These are phyloP conservation scores for Prunus davidiana DNA, from an alignment of 306 rosid species.

Conservation along the genomic window DNA sequence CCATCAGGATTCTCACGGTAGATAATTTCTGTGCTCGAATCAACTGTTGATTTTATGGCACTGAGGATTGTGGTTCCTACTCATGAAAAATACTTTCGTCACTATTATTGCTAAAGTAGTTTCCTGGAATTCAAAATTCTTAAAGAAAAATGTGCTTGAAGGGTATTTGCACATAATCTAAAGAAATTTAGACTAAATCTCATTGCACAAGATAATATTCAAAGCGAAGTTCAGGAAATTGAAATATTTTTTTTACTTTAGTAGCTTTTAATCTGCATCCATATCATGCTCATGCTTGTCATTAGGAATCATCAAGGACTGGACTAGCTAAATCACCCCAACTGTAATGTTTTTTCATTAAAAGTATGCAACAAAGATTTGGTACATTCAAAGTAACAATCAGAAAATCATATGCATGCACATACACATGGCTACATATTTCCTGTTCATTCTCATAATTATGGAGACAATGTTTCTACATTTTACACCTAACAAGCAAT, in stretches of 20 bases:
- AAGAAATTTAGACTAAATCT: neutral
- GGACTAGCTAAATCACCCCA: no score
- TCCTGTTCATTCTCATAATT: neutral
- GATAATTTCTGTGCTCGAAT: slow-evolving; percentile 61
- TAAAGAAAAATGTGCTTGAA: neutral
- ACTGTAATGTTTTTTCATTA: neutral
- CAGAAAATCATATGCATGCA: no score
- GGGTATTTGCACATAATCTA: neutral
- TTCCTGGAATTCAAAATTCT: neutral
- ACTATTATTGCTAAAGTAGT: slow-evolving; percentile 11
- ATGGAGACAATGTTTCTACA: neutral
- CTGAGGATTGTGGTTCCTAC: slow-evolving; percentile 80
- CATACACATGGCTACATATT: neutral
- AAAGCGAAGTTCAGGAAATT: neutral
- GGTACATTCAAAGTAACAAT: neutral
- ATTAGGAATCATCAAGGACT: no score
- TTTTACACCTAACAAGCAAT: neutral
- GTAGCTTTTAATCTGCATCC: no score
- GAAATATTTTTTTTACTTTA: neutral
- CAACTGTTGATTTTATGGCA: slow-evolving; percentile 66
- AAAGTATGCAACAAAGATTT: neutral
- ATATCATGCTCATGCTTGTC: no score
- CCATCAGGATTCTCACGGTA: slow-evolving; percentile 66
- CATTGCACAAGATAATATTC: neutral
- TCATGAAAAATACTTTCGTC: slow-evolving; percentile 25